Evolutionary conservation across 2,329 filamentous ascomycete genomes (phyloP).

Genomic region (Monosporascus sp.): DNA sequence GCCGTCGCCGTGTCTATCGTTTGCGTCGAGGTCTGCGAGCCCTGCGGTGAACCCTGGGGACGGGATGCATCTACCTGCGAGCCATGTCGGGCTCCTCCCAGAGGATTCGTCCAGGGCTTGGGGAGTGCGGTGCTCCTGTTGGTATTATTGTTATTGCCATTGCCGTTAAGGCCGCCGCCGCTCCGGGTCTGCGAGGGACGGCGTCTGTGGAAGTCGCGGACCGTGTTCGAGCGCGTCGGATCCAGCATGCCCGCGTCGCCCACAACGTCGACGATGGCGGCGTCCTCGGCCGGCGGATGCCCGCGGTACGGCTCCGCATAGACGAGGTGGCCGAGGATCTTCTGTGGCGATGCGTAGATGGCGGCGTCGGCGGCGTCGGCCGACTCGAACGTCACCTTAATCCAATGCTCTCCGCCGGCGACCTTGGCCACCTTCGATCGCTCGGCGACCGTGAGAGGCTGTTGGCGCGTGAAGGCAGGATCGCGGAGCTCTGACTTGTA

Average conservation of each 20-base stretch:
- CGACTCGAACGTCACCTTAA: conserved; percentile 78
- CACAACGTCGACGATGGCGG: conserved; percentile 52
- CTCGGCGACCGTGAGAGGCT: conserved; percentile 64
- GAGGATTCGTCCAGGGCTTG: conserved; percentile 23
- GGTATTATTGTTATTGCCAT: background rate
- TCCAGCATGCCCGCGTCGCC: conserved; percentile 32
- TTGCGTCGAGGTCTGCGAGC: conserved; percentile 46
- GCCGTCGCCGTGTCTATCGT: conserved; percentile 50
- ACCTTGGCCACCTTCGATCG: conserved; percentile 75
- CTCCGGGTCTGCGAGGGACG: conserved; percentile 16
- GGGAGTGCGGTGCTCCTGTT: conserved; percentile 21
- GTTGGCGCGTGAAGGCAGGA: conserved; percentile 61
- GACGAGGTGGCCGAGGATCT: conserved; percentile 64
- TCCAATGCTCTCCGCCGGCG: conserved; percentile 85
- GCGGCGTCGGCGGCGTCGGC: conserved; percentile 65
- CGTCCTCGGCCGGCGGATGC: conserved; percentile 58
- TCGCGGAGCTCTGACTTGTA: conserved; percentile 73
- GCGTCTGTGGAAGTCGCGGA: conserved; percentile 10
- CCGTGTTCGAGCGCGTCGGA: conserved; percentile 7
- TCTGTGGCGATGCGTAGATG: conserved; percentile 64
- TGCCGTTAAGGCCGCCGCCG: background rate
- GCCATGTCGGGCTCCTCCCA: conserved; percentile 1
- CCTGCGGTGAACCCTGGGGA: conserved; percentile 34
- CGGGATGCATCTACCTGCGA: conserved; percentile 21
- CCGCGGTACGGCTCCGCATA: conserved; percentile 67